Conservation (phyloP, 176 grass and related monocot species). For the Canna indica region DNA sequence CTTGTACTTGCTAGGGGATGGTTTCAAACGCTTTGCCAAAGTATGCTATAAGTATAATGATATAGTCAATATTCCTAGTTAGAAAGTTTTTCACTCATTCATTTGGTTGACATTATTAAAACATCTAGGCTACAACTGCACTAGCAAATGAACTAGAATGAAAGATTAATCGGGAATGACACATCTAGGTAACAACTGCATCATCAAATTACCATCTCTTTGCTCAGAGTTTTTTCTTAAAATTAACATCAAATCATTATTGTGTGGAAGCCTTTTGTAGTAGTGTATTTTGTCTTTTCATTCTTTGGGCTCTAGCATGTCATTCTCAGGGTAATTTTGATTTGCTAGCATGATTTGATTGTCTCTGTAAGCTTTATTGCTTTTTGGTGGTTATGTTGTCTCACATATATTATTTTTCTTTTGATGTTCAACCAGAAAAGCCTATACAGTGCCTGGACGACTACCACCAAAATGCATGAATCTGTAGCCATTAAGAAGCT, state of each 20-base stretch:
- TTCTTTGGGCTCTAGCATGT: neutral
- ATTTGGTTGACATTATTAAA: neutral
- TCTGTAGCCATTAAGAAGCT: conserved; percentile 68
- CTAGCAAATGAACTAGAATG: too few species aligned
- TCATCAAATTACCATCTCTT: neutral
- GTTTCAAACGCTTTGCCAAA: too few species aligned
- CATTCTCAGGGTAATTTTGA: neutral
- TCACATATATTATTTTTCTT: neutral
- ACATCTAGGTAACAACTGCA: neutral
- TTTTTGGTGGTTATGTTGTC: neutral
- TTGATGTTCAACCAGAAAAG: conserved; percentile 48
- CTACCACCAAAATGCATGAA: conserved; percentile 63
- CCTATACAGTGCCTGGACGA: conserved; percentile 81
- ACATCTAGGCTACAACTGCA: neutral
- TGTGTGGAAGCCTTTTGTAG: neutral
- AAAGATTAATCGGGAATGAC: too few species aligned
- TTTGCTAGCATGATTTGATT: neutral
- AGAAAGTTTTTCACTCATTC: neutral
- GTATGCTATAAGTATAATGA: too few species aligned
- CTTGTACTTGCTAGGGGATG: too few species aligned
- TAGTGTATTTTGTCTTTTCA: neutral
- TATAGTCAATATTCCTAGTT: neutral
- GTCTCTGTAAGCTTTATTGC: conserved; percentile 6
- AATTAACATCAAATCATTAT: neutral
- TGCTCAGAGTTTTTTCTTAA: neutral